These are phyloP conservation scores for Plasmodium knowlesi DNA, from an alignment of 169 alveolate genomes.

Conservation along the genomic window DNA sequence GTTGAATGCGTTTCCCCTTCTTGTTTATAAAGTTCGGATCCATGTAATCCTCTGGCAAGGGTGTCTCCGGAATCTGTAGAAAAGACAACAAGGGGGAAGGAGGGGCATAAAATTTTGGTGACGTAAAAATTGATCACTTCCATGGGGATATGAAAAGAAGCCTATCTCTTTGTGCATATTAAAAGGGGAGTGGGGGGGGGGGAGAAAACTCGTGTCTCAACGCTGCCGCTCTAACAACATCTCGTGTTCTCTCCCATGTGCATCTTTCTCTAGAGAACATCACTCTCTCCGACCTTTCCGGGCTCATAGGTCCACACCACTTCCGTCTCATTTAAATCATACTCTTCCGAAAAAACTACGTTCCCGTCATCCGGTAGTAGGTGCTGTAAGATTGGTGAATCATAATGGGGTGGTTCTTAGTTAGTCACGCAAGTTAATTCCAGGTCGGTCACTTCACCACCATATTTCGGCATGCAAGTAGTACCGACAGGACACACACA, in stretches of 20 bases:
- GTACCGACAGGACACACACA: background rate
- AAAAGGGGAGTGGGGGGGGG: background rate
- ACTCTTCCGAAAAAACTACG: constrained; percentile 85
- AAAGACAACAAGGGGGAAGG: background rate
- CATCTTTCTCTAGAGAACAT: background rate
- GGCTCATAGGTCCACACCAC: constrained; percentile 89
- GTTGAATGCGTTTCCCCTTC: constrained; percentile 85
- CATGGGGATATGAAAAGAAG: background rate
- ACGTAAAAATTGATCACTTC: background rate
- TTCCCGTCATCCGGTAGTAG: constrained; percentile 86
- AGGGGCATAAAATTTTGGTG: background rate
- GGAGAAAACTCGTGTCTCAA: background rate
- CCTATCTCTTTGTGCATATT: background rate
- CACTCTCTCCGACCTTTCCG: constrained; percentile 78
- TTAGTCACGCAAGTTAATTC: background rate
- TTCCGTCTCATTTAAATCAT: constrained; percentile 82
- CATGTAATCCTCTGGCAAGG: constrained; percentile 86
- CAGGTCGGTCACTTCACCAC: background rate
- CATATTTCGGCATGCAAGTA: background rate
- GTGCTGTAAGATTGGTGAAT: constrained; percentile 35
- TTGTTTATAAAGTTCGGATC: constrained; percentile 89
- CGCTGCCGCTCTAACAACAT: background rate
- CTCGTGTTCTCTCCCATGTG: background rate
- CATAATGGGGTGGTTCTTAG: background rate
- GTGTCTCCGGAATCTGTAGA: constrained; percentile 87